These are phyloP conservation scores for Xylariales sp. DNA, from an alignment of 2,329 filamentous ascomycete genomes.

Conservation along the genomic window DNA sequence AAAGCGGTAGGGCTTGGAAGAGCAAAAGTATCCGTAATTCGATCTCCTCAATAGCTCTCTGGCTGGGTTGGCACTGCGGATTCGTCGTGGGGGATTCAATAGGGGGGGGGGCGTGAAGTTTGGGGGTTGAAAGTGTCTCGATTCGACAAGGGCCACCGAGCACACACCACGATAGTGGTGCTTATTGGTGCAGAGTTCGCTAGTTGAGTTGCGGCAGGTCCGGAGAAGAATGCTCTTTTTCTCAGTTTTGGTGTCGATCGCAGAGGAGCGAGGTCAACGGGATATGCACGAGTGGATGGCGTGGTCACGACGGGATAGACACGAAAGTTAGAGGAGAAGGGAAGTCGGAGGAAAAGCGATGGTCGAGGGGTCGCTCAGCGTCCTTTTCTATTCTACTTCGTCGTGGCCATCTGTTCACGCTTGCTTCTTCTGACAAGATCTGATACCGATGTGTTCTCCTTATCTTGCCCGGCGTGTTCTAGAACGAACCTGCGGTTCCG, in stretches of 20 bases:
- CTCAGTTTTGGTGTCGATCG: not conserved
- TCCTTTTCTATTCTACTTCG: too few relatives aligned
- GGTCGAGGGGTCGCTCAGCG: too few relatives aligned
- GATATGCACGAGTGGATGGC: not conserved
- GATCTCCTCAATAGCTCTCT: not conserved
- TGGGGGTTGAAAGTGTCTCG: not conserved
- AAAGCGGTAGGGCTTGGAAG: conserved; percentile 3
- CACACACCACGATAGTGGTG: conserved; percentile 4
- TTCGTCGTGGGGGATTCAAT: conserved; percentile 2
- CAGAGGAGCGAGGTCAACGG: not conserved
- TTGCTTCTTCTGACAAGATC: not conserved
- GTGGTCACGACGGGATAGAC: not conserved
- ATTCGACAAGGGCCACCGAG: not conserved
- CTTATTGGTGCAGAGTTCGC: not conserved
- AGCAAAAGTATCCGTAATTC: conserved; percentile 4
- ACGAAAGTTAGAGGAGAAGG: too few relatives aligned
- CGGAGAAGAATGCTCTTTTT: not conserved
- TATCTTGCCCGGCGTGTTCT: not conserved
- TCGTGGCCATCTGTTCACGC: too few relatives aligned
- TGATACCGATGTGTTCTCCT: not conserved
- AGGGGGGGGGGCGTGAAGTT: not conserved
- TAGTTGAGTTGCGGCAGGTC: not conserved
- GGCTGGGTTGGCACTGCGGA: not conserved
- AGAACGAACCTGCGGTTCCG: not conserved
- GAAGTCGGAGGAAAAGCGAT: too few relatives aligned